Base-by-base conservation (phyloP, 1,139 yeast genomes). In the Yamadazyma pseudoaaseri region DNA sequence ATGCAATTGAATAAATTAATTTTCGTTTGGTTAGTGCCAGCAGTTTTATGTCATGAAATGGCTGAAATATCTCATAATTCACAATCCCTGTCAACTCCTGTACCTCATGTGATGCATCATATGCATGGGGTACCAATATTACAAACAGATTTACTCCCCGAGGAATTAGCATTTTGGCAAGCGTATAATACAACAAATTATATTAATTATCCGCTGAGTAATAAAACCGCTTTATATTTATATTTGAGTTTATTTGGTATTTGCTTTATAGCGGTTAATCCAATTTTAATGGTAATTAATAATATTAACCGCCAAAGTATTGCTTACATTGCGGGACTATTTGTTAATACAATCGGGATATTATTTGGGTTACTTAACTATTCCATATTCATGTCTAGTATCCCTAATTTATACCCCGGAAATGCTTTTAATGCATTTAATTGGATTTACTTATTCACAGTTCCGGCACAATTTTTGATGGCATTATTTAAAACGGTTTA, bases 41-140 rank as follows among this genome's bases (percentile, higher is more conserved):
- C 14, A 5, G 31, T 21, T 6, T 13, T 30, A 13, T 22, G 20
- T 18, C 33, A 30, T 24, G 20, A 18, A 9, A 18, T 18, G 20
- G 8, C 20, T 18, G 20, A 18, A 18, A 18, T 18, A 9, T 18
- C 20, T 7, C 20, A 18, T 18, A n/a, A n/a, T n/a, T n/a, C n/a
- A n/a, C n/a, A n/a, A n/a, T n/a, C n/a, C n/a, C n/a, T n/a, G n/a
- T n/a, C n/a, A n/a, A n/a, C n/a, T n/a, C 76, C 80, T 0, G 53
- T 58, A 1, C 68, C 81, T 16, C 89, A 83, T 54, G 77, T 70
- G 25, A 54, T 52, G 42, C 63, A 60, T 28, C 80, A 76, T 49
- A 52, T 62, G 37, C 96, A 87, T 50, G 96, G 96, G 1, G 55
- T 75, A 40, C 92, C 96, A 0, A 85, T 89, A 27, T 65, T 89